Evolutionary conservation across 257 asterid genomes (phyloP), one percentile per base, ranked within the genome.

Genomic region (Jacaranda mimosifolia): DNA sequence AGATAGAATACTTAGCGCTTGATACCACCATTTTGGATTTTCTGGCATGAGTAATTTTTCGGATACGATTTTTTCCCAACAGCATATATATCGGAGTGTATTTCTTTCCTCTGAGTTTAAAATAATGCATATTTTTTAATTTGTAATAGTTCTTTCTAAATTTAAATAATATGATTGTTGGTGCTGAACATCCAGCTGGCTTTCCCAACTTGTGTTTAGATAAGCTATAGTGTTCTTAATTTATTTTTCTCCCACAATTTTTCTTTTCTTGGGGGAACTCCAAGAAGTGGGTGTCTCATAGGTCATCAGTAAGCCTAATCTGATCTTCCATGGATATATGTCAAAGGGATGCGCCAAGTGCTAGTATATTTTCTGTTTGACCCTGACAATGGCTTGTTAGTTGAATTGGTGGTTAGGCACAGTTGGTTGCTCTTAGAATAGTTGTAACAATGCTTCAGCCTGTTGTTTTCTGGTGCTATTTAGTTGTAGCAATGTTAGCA

Each of bases 1-100:
- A 18, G 9, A 15, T 80, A 60, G 26, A 26, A 36, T 32, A 39
- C 63, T 42, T 21, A 42, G 63, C 56, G 63, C 63, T 73, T 8
- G 49, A 72, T 56, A 46, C 63, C 7, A 51, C 10, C 60, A 18
- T 12, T 39, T 59, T 52, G 62, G 10, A 49, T 43, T 39, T 3
- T 38, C 72, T 48, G 71, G 72, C 13, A 3, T 26, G 46, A 42
- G 39, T 3, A 43, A 3, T 11, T 63, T 39, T 73, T 48, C n/a
- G n/a, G n/a, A n/a, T n/a, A n/a, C n/a, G n/a, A n/a, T n/a, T n/a
- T n/a, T n/a, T 9, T 14, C 13, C 9, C 38, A 48, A 51, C 17
- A 4, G 4, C 26, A 3, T 17, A 13, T 52, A 49, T 42, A 48
- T 12, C 9, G 46, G 8, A 42, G 4, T 48, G 15, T 40, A 64